phyloP scores from a whole-genome alignment of 805 yeast genomes.

The Cyberlindnera mrakii region DNA sequence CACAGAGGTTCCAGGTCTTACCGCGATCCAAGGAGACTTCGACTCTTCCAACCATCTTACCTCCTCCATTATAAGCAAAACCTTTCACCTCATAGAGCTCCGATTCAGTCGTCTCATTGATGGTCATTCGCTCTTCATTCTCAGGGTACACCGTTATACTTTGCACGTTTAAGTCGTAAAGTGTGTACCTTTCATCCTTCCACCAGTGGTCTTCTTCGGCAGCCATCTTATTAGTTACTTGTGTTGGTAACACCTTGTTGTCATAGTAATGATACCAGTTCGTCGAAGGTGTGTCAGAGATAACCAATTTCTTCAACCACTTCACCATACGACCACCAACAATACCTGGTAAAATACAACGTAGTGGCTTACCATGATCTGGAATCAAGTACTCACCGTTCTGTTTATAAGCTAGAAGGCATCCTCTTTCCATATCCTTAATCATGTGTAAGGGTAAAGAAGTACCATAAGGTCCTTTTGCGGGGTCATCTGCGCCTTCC shows the following conservation, averaged over 20 bases:
- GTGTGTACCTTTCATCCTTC: slow-evolving; percentile 32
- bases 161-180: slow-evolving; percentile 29
- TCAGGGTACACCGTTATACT: slow-evolving; percentile 29
- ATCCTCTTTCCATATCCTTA: slow-evolving; percentile 26
- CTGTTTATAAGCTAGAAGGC: slow-evolving; percentile 30
- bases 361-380: slow-evolving; percentile 31
- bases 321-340: slow-evolving; percentile 36
- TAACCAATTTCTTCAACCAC: slow-evolving; percentile 26
- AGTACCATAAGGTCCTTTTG: slow-evolving; percentile 30
- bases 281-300: slow-evolving; percentile 27
- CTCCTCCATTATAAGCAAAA: slow-evolving; percentile 33
- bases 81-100: slow-evolving; percentile 25
- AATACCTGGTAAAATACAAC: slow-evolving; percentile 32
- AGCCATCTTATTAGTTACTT: slow-evolving; percentile 30
- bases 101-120: slow-evolving; percentile 4
- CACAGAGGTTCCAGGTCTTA: slow-evolving; percentile 24
- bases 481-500: slow-evolving; percentile 30
- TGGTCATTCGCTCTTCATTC: slow-evolving; percentile 20
- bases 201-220: slow-evolving; percentile 28
- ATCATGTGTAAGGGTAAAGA: slow-evolving; percentile 28
- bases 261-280: slow-evolving; percentile 33
- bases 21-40: slow-evolving; percentile 30
- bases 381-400: slow-evolving; percentile 30
- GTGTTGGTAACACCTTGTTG: slow-evolving; percentile 31
- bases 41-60: slow-evolving; percentile 28